Evolutionary conservation across 306 rosid genomes (phyloP).

Genomic region (Citrullus amarus): DNA sequence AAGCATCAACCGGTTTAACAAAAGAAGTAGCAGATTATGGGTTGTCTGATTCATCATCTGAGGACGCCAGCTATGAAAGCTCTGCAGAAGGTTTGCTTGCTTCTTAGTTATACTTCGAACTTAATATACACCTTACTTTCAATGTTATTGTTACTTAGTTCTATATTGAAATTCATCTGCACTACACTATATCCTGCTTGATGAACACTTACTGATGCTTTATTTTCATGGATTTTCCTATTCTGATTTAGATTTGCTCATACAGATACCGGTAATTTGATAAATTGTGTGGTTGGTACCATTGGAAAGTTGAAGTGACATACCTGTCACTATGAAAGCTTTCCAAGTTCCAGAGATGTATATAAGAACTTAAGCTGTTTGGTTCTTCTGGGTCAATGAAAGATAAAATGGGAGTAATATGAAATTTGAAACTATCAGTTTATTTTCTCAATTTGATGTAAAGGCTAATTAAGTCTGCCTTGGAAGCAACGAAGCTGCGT

Average conservation of each 20-base stretch:
- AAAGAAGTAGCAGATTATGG: slow-evolving; percentile 32
- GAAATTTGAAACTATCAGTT: neutral
- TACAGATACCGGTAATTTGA: neutral
- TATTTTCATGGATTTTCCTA: neutral
- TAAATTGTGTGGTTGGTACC: neutral
- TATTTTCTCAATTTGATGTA: neutral
- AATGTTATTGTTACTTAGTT: neutral
- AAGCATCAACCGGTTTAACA: slow-evolving; percentile 20
- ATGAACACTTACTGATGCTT: neutral
- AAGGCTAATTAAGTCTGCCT: neutral
- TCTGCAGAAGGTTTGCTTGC: slow-evolving; percentile 37
- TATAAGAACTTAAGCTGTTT: neutral
- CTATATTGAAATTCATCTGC: neutral
- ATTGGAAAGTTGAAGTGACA: neutral
- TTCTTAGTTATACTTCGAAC: slow-evolving; percentile 2
- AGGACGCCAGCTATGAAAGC: slow-evolving; percentile 25
- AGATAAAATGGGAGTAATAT: neutral
- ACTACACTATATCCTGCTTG: neutral
- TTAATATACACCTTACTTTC: neutral
- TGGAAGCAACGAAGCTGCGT: too few species aligned
- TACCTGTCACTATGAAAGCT: neutral
- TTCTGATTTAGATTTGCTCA: slow-evolving; percentile 1
- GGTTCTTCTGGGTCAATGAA: neutral
- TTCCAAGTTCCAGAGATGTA: neutral
- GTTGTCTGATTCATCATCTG: slow-evolving; percentile 44